Evolutionary conservation across 306 rosid genomes (phyloP), one percentile per base, ranked within the genome.

Genomic region (Luffa aegyptiaca): DNA sequence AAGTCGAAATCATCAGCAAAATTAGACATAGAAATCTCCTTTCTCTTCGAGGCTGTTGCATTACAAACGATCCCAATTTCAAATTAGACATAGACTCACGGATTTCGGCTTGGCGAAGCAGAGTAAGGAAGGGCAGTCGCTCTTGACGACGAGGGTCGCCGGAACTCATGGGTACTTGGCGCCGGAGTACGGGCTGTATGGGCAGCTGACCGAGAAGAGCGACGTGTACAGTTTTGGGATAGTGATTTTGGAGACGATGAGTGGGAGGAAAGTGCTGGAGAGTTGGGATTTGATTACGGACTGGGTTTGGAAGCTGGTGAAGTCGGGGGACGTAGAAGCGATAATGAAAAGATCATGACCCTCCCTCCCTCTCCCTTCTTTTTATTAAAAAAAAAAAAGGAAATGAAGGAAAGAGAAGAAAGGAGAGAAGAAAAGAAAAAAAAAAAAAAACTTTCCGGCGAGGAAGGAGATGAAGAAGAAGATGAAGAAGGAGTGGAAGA

Each of bases 81-180:
- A 88, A 64, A 79, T 91, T 93, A 49, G 98, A 93, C 77, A 92
- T 93, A 90, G 86, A 83, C 89, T 91, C 1, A 85, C 95, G 5
- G 98, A 93, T 81, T 91, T 93, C 57, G 92, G 93, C 5, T 82
- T 93, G 52, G 97, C 96, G 1, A 91, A 87, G 68, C 91, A 93
- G 51, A 91, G 89, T 8, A 82, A 10, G 66, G 97, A 88, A 7
- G 89, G 87, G 0, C 88, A 92, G 26, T 87, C 92, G 82, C 97
- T 92, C 80, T 80, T 93, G 16, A 90, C 92, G 21, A 93, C 98
- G 6, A 88, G 96, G 68, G 93, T 92, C 31, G 97, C 92, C 0
- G 98, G 98, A 36, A 93, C 97, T 3, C 89, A 87, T 11, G 96
- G 98, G 37, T 93, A 93, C 63, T 56, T 91, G 35, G 98, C 98